Conservation (phyloP, 768 basidiomycete genomes). For the Artomyces pyxidatus region DNA sequence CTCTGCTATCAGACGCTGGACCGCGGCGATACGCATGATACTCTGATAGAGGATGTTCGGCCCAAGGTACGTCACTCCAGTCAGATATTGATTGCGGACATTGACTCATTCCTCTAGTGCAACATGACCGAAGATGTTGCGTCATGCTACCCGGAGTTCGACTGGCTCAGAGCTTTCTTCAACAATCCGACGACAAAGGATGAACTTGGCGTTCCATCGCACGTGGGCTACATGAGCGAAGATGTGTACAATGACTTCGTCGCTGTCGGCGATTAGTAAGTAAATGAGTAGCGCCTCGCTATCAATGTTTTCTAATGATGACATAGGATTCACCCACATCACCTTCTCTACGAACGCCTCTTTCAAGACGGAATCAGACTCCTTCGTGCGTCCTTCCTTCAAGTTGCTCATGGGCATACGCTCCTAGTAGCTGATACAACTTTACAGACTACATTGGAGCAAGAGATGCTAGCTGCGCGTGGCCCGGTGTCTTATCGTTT, state of each 20-base stretch:
- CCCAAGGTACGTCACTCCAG: not conserved
- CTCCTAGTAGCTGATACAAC: conserved; percentile 24
- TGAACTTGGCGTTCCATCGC: not conserved
- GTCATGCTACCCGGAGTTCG: not conserved
- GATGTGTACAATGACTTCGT: not conserved
- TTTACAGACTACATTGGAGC: conserved; percentile 10
- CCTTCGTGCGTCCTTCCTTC: not conserved
- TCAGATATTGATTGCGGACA: no score
- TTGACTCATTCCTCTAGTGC: no score
- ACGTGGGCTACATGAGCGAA: not conserved
- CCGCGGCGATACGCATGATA: conserved; percentile 13
- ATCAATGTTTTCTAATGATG: not conserved
- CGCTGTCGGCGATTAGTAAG: not conserved
- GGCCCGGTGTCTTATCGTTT: conserved; percentile 6
- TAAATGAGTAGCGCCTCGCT: not conserved
- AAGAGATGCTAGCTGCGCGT: not conserved
- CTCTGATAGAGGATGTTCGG: not conserved
- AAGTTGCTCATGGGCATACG: conserved; percentile 14
- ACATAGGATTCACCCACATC: not conserved
- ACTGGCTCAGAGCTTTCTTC: not conserved
- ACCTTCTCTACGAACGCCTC: not conserved
- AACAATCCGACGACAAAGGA: not conserved
- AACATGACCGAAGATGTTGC: not conserved
- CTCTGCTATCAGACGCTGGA: not conserved
- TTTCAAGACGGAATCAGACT: not conserved